These are phyloP conservation scores for Physcomitrium patens DNA, from an alignment of 225 moss, liverwort and hornwort genomes.

Conservation along the genomic window DNA sequence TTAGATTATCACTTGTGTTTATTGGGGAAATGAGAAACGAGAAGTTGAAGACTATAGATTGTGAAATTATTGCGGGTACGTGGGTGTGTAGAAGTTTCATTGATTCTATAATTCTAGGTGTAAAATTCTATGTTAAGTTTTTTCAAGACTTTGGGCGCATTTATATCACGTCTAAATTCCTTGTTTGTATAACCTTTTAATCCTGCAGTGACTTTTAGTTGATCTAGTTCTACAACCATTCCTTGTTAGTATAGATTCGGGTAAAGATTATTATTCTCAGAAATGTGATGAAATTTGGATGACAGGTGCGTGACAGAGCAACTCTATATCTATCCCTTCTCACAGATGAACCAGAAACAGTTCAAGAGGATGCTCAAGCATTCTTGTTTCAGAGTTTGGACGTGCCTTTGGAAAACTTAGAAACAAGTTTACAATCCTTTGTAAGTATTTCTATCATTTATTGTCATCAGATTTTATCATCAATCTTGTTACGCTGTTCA, in stretches of 20 bases:
- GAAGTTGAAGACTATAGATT: not conserved
- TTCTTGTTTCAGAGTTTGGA: constrained; percentile 63
- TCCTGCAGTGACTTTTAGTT: not conserved
- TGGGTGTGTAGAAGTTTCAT: constrained; percentile 11
- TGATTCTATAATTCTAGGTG: not conserved
- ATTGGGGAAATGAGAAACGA: not conserved
- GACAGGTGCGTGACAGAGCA: constrained; percentile 77
- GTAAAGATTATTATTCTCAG: constrained; percentile 20
- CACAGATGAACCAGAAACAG: constrained; percentile 49
- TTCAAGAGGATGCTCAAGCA: constrained; percentile 32
- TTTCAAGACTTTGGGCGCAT: not conserved
- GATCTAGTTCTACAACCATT: constrained; percentile 3
- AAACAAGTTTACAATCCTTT: constrained; percentile 64
- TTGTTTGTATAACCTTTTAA: constrained; percentile 1
- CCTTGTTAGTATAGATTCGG: not conserved
- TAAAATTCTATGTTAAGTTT: not conserved
- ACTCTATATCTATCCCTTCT: constrained; percentile 67
- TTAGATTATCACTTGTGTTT: not conserved
- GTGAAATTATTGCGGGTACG: not conserved
- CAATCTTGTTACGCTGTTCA: constrained; percentile 13
- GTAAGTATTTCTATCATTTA: constrained; percentile 44
- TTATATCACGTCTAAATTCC: constrained; percentile 7
- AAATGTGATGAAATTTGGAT: constrained; percentile 5
- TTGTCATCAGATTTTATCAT: not conserved
- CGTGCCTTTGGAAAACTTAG: constrained; percentile 74